These are phyloP conservation scores for Candida anglica DNA, from an alignment of 805 yeast genomes.

Conservation along the genomic window DNA sequence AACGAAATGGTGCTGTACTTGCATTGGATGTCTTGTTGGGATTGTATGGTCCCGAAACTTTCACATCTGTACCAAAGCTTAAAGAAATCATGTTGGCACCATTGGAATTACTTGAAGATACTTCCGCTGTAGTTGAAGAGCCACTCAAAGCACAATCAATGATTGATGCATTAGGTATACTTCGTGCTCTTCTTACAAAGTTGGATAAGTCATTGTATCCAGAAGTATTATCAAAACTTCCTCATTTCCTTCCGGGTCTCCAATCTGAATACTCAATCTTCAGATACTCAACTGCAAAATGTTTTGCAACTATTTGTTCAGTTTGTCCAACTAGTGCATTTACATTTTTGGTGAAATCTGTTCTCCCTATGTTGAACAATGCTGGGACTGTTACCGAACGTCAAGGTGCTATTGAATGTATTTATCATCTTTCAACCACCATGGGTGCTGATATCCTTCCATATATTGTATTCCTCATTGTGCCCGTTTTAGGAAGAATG, in stretches of 20 bases:
- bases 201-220: slow-evolving; percentile 46
- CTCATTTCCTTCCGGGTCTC: slow-evolving; percentile 49
- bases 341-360: slow-evolving; percentile 69
- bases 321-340: slow-evolving; percentile 67
- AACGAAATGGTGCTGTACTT: slow-evolving; percentile 78
- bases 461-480: slow-evolving; percentile 90
- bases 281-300: slow-evolving; percentile 86
- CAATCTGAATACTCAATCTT: slow-evolving; percentile 75
- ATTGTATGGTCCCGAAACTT: slow-evolving; percentile 50
- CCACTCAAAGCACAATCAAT: slow-evolving; percentile 67
- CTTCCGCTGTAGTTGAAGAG: slow-evolving; percentile 27
- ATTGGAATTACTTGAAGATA: slow-evolving; percentile 34
- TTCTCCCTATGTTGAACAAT: slow-evolving; percentile 77
- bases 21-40: slow-evolving; percentile 60
- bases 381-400: slow-evolving; percentile 67
- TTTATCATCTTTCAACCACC: slow-evolving; percentile 76
- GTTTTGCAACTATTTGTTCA: slow-evolving; percentile 75
- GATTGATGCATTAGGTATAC: slow-evolving; percentile 81
- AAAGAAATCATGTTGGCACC: slow-evolving; percentile 65
- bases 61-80: slow-evolving; percentile 64
- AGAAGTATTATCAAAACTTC: slow-evolving; percentile 43
- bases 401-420: slow-evolving; percentile 91
- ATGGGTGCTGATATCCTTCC: slow-evolving; percentile 92
- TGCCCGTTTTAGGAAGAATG: slow-evolving; percentile 96
- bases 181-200: slow-evolving; percentile 68